These are phyloP conservation scores for Prunus davidiana DNA, from an alignment of 306 rosid genomes.

Conservation along the genomic window DNA sequence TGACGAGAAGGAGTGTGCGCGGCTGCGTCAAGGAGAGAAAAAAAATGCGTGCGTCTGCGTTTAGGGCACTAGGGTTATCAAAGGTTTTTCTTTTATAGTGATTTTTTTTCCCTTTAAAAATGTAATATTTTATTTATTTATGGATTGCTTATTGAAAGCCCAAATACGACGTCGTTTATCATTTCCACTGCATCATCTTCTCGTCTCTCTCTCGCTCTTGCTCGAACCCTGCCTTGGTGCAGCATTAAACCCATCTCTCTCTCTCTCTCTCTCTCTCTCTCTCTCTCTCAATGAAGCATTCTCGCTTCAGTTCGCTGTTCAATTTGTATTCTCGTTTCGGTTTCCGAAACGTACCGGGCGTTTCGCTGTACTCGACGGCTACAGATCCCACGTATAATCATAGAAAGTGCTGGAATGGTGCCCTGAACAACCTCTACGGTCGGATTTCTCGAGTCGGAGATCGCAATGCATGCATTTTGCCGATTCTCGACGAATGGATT, in stretches of 20 bases:
- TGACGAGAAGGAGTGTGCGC: no score
- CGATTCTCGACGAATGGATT: constrained; percentile 25
- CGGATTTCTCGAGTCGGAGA: constrained; percentile 12
- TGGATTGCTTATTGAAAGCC: no score
- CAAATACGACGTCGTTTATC: neutral
- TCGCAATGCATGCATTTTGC: constrained; percentile 3
- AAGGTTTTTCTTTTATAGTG: no score
- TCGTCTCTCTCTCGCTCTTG: neutral
- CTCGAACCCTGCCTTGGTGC: neutral
- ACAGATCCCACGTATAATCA: neutral
- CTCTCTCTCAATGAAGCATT: neutral
- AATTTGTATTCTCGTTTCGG: constrained; percentile 7
- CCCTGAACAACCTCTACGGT: neutral
- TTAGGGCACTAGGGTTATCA: no score
- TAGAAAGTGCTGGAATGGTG: neutral
- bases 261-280: no score
- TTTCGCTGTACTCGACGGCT: constrained; percentile 7
- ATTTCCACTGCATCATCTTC: neutral
- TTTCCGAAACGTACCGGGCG: neutral
- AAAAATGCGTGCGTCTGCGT: no score
- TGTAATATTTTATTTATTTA: no score
- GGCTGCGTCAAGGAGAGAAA: no score
- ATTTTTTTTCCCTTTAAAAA: no score
- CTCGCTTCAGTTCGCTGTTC: neutral
- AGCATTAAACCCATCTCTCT: neutral